Base-by-base conservation (phyloP, 2,329 filamentous ascomycete species). In the Davidsoniella eucalypti region DNA sequence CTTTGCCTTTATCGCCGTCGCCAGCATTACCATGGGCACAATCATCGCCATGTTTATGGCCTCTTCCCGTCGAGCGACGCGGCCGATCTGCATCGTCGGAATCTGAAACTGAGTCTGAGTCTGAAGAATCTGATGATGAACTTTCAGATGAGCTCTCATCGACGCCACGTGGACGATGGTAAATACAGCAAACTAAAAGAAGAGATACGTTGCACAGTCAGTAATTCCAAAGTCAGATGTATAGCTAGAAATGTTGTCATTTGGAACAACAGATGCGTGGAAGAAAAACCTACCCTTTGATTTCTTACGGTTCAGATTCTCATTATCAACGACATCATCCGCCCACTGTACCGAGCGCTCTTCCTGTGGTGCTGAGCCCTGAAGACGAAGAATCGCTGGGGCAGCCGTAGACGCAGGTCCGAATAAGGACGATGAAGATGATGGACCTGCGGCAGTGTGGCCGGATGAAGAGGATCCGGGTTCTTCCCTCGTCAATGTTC, bases 301-400 rank as follows among this genome's bases (percentile, higher is more conserved):
- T 56, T 79, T 90, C 69, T 96, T 98, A 65, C 85, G 84, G 6
- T 87, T 87, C 64, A 96, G 74, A 3, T 87, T 87, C 65, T 98
- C 92, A 61, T 98, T 98, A 66, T 98, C 88, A 2, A 98, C 72
- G 5, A 95, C 88, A 60, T 86, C 83, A 60, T 92, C 85, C 5
- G 87, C 87, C 92, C 92, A 98, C 64, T 84, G 81, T 51, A 98
- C 92, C 45, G 78, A 78, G 48, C 81, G 72, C 16, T 69, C 64
- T 23, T 66, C 65, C 0, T 67, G 58, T 12, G 61, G 58, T 51
- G 69, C 67, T 1, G 67, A 68, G 42, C 75, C 75, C 40, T 72
- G 68, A 42, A 79, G 64, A 10, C 71, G 71, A 37, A 79, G 62
- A 51, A 74, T 69, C 4, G 53, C 47, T 1, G 52, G 41, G 17